These are phyloP conservation scores for Collybiopsis luxurians DNA, from an alignment of 768 basidiomycete genomes.

Conservation along the genomic window DNA sequence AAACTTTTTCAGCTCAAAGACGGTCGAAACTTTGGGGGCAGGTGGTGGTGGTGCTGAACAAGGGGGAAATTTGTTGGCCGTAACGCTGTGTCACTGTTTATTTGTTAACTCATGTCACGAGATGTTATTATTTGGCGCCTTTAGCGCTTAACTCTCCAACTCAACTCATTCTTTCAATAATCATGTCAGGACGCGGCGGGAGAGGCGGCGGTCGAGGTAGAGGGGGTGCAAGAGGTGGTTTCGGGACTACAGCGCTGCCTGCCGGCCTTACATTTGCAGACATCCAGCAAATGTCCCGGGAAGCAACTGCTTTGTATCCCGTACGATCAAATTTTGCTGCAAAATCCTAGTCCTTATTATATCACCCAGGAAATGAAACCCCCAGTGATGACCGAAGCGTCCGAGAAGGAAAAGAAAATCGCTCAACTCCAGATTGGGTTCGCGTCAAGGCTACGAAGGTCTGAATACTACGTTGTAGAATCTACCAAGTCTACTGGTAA, in stretches of 20 bases:
- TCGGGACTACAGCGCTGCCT: slow-evolving; percentile 50
- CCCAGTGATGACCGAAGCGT: slow-evolving; percentile 67
- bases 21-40: background rate
- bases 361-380: slow-evolving; percentile 57
- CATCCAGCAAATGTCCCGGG: slow-evolving; percentile 71
- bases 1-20: slow-evolving; percentile 17
- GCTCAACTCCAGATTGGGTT: slow-evolving; percentile 68
- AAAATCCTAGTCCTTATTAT: background rate
- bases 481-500: slow-evolving; percentile 60
- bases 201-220: slow-evolving; percentile 45
- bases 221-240: slow-evolving; percentile 55
- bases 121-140: too few relatives aligned
- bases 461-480: slow-evolving; percentile 76
- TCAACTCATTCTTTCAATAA: too few relatives aligned
- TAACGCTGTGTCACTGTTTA: too few relatives aligned
- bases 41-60: slow-evolving; percentile 16
- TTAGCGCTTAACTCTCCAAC: too few relatives aligned
- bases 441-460: slow-evolving; percentile 59
- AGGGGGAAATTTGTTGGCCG: slow-evolving; percentile 18
- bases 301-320: slow-evolving; percentile 77
- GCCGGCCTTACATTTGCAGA: slow-evolving; percentile 84
- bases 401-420: slow-evolving; percentile 62
- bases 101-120: too few relatives aligned
- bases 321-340: slow-evolving; percentile 43
- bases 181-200: slow-evolving; percentile 41